phyloP scores from a whole-genome alignment of 1,284 basidiomycete genomes.

The Vanrija humicola region DNA sequence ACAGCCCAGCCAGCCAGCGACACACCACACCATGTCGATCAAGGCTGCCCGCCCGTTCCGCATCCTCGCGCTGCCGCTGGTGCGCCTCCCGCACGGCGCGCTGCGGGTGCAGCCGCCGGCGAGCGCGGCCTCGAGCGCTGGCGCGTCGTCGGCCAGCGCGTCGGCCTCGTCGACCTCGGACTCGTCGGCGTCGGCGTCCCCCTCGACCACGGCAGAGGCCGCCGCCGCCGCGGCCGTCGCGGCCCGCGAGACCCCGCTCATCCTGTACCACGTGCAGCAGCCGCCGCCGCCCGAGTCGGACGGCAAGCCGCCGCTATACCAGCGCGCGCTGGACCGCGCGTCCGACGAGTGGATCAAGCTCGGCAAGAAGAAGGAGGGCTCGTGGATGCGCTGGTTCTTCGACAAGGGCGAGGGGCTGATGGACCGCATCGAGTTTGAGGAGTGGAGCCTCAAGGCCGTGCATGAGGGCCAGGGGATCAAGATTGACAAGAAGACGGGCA shows the following conservation, averaged over 20 bases:
- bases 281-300: constrained; percentile 2
- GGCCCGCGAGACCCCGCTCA: constrained; percentile 9
- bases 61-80: constrained; percentile 42
- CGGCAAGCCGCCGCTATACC: constrained; percentile 10
- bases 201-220: constrained; percentile 4
- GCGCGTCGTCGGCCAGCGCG: background rate
- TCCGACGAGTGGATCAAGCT: constrained; percentile 42
- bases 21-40: background rate
- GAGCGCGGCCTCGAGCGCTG: constrained; percentile 1
- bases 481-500: constrained; percentile 27
- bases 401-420: constrained; percentile 46
- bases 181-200: constrained; percentile 18
- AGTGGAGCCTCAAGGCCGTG: constrained; percentile 44
- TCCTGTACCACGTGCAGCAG: constrained; percentile 23
- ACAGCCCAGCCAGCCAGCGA: background rate
- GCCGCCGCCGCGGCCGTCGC: constrained; percentile 1
- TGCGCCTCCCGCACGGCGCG: constrained; percentile 30
- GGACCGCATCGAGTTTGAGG: constrained; percentile 49
- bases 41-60: constrained; percentile 25
- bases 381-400: constrained; percentile 46
- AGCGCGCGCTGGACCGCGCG: constrained; percentile 33
- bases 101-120: constrained; percentile 3
- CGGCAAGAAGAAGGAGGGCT: constrained; percentile 34
- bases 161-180: background rate
- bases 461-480: constrained; percentile 37